phyloP scores from a whole-genome alignment of 495 filamentous ascomycete genomes.

The Penicillium canariense region DNA sequence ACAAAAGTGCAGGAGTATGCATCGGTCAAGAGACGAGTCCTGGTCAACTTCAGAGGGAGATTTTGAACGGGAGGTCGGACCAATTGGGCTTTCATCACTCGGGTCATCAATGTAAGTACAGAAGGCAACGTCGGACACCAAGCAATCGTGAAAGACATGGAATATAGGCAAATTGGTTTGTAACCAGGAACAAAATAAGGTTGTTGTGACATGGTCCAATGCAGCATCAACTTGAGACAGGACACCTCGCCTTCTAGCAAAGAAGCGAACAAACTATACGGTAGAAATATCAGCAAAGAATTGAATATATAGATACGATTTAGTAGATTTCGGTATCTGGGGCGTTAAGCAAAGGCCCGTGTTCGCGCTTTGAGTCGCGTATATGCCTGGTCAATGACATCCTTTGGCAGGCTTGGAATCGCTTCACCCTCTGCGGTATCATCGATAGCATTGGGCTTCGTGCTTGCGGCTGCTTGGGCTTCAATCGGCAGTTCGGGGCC shows the following conservation, averaged over 20 bases:
- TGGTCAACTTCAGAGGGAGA: conserved; percentile 16
- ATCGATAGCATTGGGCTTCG: conserved; percentile 11
- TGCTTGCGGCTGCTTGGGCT: background rate
- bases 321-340: background rate
- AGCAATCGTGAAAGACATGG: background rate
- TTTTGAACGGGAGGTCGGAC: background rate
- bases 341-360: conserved; percentile 3
- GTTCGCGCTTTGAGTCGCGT: conserved; percentile 34
- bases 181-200: no score
- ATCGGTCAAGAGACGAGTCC: conserved; percentile 22
- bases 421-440: conserved; percentile 35
- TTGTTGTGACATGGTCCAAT: no score
- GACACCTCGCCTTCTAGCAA: background rate
- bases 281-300: background rate
- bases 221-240: background rate
- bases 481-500: conserved; percentile 5
- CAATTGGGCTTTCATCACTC: conserved; percentile 1
- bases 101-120: background rate
- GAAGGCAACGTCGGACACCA: background rate
- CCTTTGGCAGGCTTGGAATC: conserved; percentile 54
- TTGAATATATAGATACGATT: background rate
- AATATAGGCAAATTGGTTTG: no score
- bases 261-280: background rate
- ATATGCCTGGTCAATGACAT: conserved; percentile 54
- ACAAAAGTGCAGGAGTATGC: conserved; percentile 31